Evolutionary conservation across 768 basidiomycete species (phyloP), one percentile per base, ranked within the genome.

Genomic region (Jaapia argillacea): DNA sequence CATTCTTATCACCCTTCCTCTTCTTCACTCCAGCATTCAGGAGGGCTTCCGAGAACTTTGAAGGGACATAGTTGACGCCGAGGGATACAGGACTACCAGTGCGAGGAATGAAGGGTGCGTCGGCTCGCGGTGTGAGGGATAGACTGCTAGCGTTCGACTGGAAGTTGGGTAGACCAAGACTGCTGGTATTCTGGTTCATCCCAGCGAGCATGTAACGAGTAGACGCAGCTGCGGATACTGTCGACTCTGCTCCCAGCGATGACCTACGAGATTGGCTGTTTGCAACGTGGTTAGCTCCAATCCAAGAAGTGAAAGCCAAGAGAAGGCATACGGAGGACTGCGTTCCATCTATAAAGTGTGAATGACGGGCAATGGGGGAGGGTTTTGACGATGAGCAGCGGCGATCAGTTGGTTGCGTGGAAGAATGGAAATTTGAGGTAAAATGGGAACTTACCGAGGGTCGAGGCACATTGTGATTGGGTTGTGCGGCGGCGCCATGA

Each of bases 31-130:
- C 71, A 49, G 58, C 61, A 37, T 68, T 65, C 44, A 56, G 49
- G 42, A 68, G 60, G 50, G 58, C 57, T 43, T 61, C 61, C 12
- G 82, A 78, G 61, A 88, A 85, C 61, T 90, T 90, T 44, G 69
- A 63, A 7, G 86, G 86, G 18, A 87, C 67, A 56, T 85, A 90
- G 60, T 86, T 84, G 54, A 82, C 70, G 43, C 70, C 72, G 47
- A 85, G 72, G 6, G 68, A 71, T n/a, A n/a, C n/a, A 6, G 53
- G 42, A n/a, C 54, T 38, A 24, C 46, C 44, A 31, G 49, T 44
- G 24, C 51, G 40, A 16, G 20, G 33, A 33, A 56, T 45, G 42
- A 58, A 46, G 5, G 59, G 54, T 4, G 48, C 50, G 24, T 51
- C 52, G 44, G 48, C 50, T 26, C 48, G 55, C 22, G 62, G 51